These are phyloP conservation scores for Lunasporangiospora selenospora DNA, from an alignment of 192 early-diverging fungal genomes.

Conservation along the genomic window DNA sequence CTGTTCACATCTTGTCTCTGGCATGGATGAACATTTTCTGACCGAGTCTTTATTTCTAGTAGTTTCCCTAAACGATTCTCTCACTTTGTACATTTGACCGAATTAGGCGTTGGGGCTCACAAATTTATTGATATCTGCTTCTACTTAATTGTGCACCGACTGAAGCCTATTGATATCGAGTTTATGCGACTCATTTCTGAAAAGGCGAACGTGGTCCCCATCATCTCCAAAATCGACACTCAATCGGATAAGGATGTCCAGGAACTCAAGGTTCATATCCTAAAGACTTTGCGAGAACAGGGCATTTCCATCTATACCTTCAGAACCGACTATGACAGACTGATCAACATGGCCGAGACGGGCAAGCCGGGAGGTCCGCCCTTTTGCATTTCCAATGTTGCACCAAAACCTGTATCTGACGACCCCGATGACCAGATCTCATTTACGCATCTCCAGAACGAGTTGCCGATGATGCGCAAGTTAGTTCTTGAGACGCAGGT, in stretches of 20 bases:
- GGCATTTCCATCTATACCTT: conserved; percentile 67
- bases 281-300: conserved; percentile 58
- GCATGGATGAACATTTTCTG: no score
- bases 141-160: conserved; percentile 58
- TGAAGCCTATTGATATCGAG: conserved; percentile 75
- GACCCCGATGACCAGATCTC: conserved; percentile 20
- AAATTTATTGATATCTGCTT: conserved; percentile 56
- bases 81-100: background rate
- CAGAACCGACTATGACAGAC: conserved; percentile 55
- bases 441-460: conserved; percentile 27
- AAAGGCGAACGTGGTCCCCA: conserved; percentile 68
- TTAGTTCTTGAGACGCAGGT: conserved; percentile 60
- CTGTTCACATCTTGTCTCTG: no score
- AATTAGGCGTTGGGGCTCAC: conserved; percentile 43
- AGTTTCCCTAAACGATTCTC: no score
- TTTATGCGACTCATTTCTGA: conserved; percentile 65
- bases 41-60: no score
- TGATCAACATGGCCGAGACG: conserved; percentile 51
- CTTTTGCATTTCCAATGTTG: conserved; percentile 53
- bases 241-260: conserved; percentile 55
- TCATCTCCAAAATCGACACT: conserved; percentile 70
- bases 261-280: conserved; percentile 55
- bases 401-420: conserved; percentile 2
- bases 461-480: conserved; percentile 57
- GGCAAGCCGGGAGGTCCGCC: conserved; percentile 58